Base-by-base conservation (phyloP, 495 filamentous ascomycete genomes). In the Annulohypoxylon nitens region DNA sequence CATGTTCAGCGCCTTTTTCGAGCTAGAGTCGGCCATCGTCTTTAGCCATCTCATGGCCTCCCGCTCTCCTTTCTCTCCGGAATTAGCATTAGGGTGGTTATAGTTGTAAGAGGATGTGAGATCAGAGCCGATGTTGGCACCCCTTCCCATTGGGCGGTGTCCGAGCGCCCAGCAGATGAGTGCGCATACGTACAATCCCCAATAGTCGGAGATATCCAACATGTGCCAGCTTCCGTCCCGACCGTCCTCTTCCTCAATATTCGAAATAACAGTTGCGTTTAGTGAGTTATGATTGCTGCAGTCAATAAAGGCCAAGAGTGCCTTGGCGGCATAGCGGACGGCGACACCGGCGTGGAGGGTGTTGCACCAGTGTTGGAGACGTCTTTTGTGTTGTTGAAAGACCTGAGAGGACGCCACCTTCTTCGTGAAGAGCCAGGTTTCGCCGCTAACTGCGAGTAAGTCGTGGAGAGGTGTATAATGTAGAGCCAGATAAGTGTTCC, bases 161-260 rank as follows among this genome's bases (percentile, higher is more conserved):
- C 70, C 75, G 61, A 79, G 80, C 11, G 84, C 82, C 84, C 84
- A 86, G 78, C 78, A 81, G 70, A 86, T 81, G 45, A 86, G 79
- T 5, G 82, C 80, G 71, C 83, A 86, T 0, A 80, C 83, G 64
- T 85, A 84, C 64, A 85, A 58, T 20, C 78, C 83, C 84, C 84
- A 86, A 67, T 85, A 86, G 50, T 83, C 84, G 6, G 81, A 83
- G 33, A 86, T 72, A 18, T 86, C 83, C 6, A 59, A 47, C 33
- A 73, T 74, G 73, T 76, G 80, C 54, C 61, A 63, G 30, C 51
- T 67, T 43, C 51, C 70, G 34, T 55, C 60, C 11, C 33, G 59
- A 51, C 37, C 30, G 37, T 34, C 41, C 26, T 54, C 50, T 20
- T 63, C 63, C 33, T 67, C 68, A 26, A 48, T 11, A 25, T 69